phyloP scores from a whole-genome alignment of 73 alveolate genomes.

The Paramecium caudatum region DNA sequence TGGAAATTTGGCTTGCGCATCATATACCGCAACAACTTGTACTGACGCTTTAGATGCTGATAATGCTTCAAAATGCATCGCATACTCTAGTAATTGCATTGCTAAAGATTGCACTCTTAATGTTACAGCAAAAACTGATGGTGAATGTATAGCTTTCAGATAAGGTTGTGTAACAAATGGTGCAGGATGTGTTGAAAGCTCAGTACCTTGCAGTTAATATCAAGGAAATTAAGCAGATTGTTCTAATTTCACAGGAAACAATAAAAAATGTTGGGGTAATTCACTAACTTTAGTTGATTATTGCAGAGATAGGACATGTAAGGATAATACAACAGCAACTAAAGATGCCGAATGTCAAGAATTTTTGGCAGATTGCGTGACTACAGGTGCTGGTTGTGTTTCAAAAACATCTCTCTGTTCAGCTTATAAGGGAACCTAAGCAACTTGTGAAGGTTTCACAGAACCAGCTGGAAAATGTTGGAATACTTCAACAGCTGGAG shows the following conservation, averaged over 20 bases:
- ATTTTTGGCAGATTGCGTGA: neutral
- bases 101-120: neutral
- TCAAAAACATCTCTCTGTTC: conserved; percentile 13
- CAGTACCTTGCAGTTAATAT: conserved; percentile 22
- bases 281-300: neutral
- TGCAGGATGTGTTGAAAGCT: neutral
- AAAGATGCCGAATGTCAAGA: conserved; percentile 21
- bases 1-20: neutral
- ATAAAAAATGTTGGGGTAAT: neutral
- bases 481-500: conserved; percentile 18
- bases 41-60: neutral
- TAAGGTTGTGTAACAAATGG: conserved; percentile 2
- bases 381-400: conserved; percentile 43
- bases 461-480: conserved; percentile 4
- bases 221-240: conserved; percentile 15
- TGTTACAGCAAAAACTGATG: neutral
- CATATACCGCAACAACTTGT: neutral
- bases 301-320: neutral
- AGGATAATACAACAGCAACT: neutral
- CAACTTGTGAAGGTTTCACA: conserved; percentile 21
- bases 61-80: neutral
- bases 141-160: neutral
- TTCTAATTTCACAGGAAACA: neutral
- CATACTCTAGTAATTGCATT: too few species aligned
- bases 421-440: neutral